Evolutionary conservation across 306 rosid genomes (phyloP), one percentile per base, ranked within the genome.

Genomic region (Senna tora): DNA sequence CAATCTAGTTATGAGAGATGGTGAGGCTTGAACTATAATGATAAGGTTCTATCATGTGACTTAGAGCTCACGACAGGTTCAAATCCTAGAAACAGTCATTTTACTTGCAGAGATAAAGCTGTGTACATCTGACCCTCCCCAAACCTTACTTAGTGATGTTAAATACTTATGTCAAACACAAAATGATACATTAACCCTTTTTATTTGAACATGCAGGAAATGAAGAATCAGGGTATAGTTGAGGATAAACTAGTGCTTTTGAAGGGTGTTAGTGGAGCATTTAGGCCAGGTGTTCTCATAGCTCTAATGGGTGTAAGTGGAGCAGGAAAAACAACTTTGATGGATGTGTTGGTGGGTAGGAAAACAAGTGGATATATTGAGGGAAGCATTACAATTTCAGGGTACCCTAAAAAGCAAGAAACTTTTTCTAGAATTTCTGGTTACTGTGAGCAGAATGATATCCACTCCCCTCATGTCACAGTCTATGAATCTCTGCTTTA

Each of bases 251-350:
- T 90, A 38, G 86, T 84, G 74, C 88, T 90, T 55, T 73, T 90
- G 39, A 88, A 71, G 25, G 79, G 81, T 43, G 84, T 90, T 36
- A 84, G 94, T 74, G 96, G 96, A 38, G 76, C 81, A 64, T 88
- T 90, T 50, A 82, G 90, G 86, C 96, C 96, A 7, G 96, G 96
- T 12, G 82, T 90, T 77, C 83, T 90, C 70, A 90, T 93, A 64
- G 96, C 92, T 74, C 72, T 90, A 6, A 90, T 90, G 93, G 96
- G 93, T 30, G 92, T 90, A 16, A 90, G 96, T 78, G 96, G 96
- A 45, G 96, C 94, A 30, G 96, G 96, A 30, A 90, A 90, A 79
- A 90, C 96, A 30, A 90, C 96, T 38, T 69, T 90, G 58, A 82
- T 90, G 96, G 96, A 90, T 80, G 96, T 88, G 39, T 42, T 90